A percentile compares a stretch with the other conserved stretches of the same genome.
Conservation (phyloP, 2,329 filamentous ascomycete genomes). For the Seiridium cupressi region DNA sequence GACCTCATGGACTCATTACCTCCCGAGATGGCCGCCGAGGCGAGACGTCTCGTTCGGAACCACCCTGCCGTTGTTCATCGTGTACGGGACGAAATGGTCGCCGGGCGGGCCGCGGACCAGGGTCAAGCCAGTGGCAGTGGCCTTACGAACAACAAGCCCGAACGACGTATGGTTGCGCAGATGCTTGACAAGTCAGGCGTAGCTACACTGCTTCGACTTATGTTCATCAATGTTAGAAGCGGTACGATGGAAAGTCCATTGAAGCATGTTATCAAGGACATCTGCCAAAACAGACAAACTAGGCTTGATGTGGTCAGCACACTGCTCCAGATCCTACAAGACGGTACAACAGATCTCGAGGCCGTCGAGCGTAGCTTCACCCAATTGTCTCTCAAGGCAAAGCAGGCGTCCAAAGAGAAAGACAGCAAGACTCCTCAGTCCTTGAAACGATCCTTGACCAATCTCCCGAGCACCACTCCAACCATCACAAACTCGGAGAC, state of each 20-base stretch:
- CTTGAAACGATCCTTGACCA: slow-evolving; percentile 72
- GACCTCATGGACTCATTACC: slow-evolving; percentile 82
- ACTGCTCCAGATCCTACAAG: slow-evolving; percentile 88
- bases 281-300: slow-evolving; percentile 96
- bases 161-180: slow-evolving; percentile 82
- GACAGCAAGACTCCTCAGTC: slow-evolving; percentile 76
- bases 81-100: slow-evolving; percentile 41
- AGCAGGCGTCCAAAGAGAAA: slow-evolving; percentile 64
- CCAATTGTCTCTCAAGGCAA: slow-evolving; percentile 86
- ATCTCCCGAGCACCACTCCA: slow-evolving; percentile 37
- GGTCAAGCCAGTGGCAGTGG: slow-evolving; percentile 22
- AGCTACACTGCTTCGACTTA: slow-evolving; percentile 92
- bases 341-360: slow-evolving; percentile 88
- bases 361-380: slow-evolving; percentile 95
- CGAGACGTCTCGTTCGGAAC: slow-evolving; percentile 62
- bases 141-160: slow-evolving; percentile 57
- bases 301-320: slow-evolving; percentile 91
- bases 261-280: slow-evolving; percentile 83
- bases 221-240: slow-evolving; percentile 88
- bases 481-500: slow-evolving; percentile 74
- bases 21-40: slow-evolving; percentile 82
- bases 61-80: slow-evolving; percentile 24
- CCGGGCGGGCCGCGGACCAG: slow-evolving; percentile 20
- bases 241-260: slow-evolving; percentile 81
- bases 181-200: slow-evolving; percentile 97